Percentiles rank a stretch among this genome's conserved stretches.
Conservation (phyloP, 345 rosid genomes). For the Euphorbia pulcherrima region DNA sequence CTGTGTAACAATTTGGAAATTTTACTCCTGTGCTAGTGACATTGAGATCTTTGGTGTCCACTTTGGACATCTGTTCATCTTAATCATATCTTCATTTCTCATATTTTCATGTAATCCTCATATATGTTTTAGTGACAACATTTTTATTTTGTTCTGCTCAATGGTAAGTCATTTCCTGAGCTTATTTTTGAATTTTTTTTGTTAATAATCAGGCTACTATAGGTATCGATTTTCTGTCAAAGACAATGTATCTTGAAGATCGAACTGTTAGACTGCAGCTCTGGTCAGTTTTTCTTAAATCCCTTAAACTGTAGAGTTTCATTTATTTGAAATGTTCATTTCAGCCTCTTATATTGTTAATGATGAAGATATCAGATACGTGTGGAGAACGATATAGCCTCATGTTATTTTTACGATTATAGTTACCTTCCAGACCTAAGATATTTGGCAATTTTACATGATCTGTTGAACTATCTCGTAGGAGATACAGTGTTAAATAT, state of each 20-base stretch:
- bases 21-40: not conserved
- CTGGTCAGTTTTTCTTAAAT: conserved; percentile 12
- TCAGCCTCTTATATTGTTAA: not conserved
- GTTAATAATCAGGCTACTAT: conserved; percentile 20
- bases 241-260: conserved; percentile 26
- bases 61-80: not conserved
- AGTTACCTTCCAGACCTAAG: not conserved
- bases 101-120: not conserved
- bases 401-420: not conserved
- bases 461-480: not conserved
- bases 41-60: not conserved
- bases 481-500: not conserved
- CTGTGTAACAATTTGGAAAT: not conserved
- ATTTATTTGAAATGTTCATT: not conserved
- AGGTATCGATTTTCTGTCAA: conserved; percentile 26
- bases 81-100: conserved; percentile 5
- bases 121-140: too few species aligned
- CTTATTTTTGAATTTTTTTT: not conserved
- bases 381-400: not conserved
- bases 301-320: not conserved
- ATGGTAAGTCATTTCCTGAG: not conserved
- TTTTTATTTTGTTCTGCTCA: not conserved
- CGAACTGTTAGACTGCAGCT: conserved; percentile 26
- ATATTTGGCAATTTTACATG: not conserved
- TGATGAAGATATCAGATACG: not conserved